Evolutionary conservation across 495 filamentous ascomycete genomes (phyloP).

Genomic region (Bryoglossum gracile): DNA sequence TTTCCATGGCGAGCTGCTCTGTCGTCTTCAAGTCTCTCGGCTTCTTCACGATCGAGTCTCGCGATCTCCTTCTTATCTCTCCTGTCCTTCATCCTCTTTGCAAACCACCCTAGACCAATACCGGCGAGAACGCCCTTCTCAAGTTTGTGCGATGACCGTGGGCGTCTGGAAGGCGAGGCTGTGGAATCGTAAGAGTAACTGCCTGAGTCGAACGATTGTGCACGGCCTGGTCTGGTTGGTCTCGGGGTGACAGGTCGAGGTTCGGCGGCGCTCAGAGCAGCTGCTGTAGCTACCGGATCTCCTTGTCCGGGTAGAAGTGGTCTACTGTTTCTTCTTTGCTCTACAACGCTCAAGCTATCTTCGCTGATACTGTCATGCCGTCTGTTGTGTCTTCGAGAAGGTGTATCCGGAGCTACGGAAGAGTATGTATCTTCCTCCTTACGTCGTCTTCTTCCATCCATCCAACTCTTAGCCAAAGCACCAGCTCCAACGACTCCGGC

Average conservation of each 20-base stretch:
- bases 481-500: constrained; percentile 61
- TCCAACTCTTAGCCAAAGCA: constrained; percentile 55
- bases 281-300: constrained; percentile 31
- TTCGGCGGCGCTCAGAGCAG: constrained; percentile 34
- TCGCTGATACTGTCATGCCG: constrained; percentile 33
- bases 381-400: constrained; percentile 33
- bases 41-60: constrained; percentile 52
- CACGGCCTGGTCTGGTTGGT: constrained; percentile 23
- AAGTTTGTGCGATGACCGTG: constrained; percentile 40
- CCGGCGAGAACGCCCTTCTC: constrained; percentile 58
- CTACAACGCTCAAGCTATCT: constrained; percentile 35
- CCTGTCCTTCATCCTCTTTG: constrained; percentile 54
- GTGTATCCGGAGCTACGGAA: constrained; percentile 45
- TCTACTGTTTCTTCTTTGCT: constrained; percentile 24
- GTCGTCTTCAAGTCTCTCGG: constrained; percentile 36
- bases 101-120: constrained; percentile 58
- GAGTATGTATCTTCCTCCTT: constrained; percentile 56
- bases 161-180: constrained; percentile 32
- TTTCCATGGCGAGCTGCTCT: constrained; percentile 32
- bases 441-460: constrained; percentile 47
- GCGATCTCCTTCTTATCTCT: constrained; percentile 56
- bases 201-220: constrained; percentile 36
- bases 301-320: constrained; percentile 35
- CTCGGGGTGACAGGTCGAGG: constrained; percentile 36
- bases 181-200: constrained; percentile 40